Percentiles rank a stretch among this genome's conserved stretches.
Evolutionary conservation across 441 rosid genomes (phyloP).

Genomic region (Pelargonium citronellum): DNA sequence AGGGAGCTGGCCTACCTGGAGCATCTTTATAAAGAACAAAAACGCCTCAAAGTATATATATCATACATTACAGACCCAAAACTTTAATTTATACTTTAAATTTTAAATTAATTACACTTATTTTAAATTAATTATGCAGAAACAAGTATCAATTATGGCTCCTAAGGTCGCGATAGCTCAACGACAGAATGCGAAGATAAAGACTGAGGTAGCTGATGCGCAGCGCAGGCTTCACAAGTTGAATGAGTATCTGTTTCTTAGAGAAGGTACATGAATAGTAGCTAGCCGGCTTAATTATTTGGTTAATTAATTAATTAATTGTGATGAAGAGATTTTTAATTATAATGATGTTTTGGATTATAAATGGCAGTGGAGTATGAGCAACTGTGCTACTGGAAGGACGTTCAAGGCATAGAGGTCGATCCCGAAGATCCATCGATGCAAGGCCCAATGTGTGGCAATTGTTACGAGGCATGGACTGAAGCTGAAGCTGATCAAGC

Average conservation of each 20-base stretch:
- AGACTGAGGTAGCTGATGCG: neutral
- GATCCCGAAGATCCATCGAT: neutral
- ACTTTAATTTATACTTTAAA: no score
- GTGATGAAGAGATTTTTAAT: no score
- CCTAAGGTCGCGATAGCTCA: neutral
- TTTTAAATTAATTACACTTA: neutral
- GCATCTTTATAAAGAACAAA: constrained; percentile 1
- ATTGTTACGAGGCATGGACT: constrained; percentile 9
- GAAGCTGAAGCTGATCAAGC: neutral
- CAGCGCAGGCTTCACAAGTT: neutral
- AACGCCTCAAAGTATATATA: constrained; percentile 2
- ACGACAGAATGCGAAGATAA: neutral
- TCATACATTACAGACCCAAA: no score
- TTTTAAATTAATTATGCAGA: neutral
- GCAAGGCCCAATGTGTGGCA: neutral
- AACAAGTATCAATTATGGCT: neutral
- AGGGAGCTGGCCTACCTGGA: constrained; percentile 4
- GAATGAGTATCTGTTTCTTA: neutral
- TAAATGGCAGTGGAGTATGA: neutral
- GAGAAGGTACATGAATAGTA: neutral
- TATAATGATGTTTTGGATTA: neutral
- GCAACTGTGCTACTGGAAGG: constrained; percentile 4
- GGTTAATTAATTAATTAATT: neutral
- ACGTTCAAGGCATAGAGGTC: neutral
- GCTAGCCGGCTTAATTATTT: neutral